Base-by-base conservation (phyloP, 2,329 filamentous ascomycete species). In the Daldinia sp. region DNA sequence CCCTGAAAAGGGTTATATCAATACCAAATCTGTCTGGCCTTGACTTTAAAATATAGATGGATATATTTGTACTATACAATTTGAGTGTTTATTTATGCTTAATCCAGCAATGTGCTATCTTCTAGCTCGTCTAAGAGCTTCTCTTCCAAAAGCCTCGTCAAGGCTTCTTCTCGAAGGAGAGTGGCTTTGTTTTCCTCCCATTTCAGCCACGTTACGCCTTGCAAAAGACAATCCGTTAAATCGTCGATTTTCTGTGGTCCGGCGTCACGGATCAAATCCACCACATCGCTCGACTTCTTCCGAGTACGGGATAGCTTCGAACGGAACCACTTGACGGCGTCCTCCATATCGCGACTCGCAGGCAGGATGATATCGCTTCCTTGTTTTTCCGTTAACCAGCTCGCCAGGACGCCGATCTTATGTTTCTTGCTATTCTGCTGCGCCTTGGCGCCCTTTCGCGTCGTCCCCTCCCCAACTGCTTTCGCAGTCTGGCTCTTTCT, bases 151-250 rank as follows among this genome's bases (percentile, higher is more conserved):
- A 76, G 71, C 51, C 65, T 18, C 28, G 62, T 56, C 7, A 73
- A 46, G 3, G 67, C 76, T 12, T 80, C 79, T 33, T 78, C 59
- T 12, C 72, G 68, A 3, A 78, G 63, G 1, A 83, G 73, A 12
- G 70, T 71, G 28, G 75, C 76, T 69, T 80, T 81, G 72, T 92
- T 92, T 72, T 84, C 81, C 75, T 93, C 88, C 93, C 93, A 97
- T 67, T 89, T 85, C 41, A 93, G 79, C 89, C 92, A 95, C 2
- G 92, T 90, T 65, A 93, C 84, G 1, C 89, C 93, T 78, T 97
- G 93, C 60, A 96, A 78, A 28, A 96, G 81, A 76, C 90, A 92
- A 81, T 97, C 93, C 0, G 93, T 91, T 56, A 97, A 80, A 81
- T 97, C 93, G 78, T 97, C 93, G 60, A 95, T 79, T 79, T 96